Base-by-base conservation (phyloP, 345 rosid genomes). In the Sapria himalayana region DNA sequence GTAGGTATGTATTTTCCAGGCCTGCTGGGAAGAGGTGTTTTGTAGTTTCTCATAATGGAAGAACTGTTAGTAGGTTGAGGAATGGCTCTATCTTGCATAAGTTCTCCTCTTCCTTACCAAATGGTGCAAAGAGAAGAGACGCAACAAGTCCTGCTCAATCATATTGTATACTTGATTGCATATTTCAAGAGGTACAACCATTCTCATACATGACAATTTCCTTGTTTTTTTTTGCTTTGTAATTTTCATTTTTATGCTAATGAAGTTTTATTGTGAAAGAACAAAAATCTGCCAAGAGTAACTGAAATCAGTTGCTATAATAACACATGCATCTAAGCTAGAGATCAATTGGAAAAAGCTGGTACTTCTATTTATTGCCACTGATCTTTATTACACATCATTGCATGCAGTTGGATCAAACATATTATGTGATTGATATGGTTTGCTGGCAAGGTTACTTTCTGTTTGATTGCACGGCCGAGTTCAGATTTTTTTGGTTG, bases 371-470 rank as follows among this genome's bases (percentile, higher is more conserved):
- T n/a, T n/a, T n/a, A n/a, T n/a, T n/a, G n/a, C n/a, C n/a, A 20
- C 20, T 48, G 24, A 10, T 37, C 5, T 34, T 50, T 29, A 14
- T 17, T 41, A 33, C 27, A 50, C 36, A 23, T 29, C 57, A 35
- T 32, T 50, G 33, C 35, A 22, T 54, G 66, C 66, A 80, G 98
- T 15, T 20, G 23, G 91, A 89, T 62, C 93, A 82, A 57, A 82
- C 93, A 8, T 89, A 89, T 48, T 82, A 82, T 37, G 94, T 76
- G 55, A 76, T 79, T 41, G 98, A 89, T 59, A 67, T 82, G 77
- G 70, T 79, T 43, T 89, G 98, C 56, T 89, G 94, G 93, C 49
- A 86, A 2, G 93, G 93, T 47, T 78, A 74, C 67, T 74, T 94
- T 37, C 76, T 74, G 11, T 89, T 74, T 46, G 93, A 82, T 42